These are phyloP conservation scores for Clausena lansium DNA, from an alignment of 345 rosid genomes.

Conservation along the genomic window DNA sequence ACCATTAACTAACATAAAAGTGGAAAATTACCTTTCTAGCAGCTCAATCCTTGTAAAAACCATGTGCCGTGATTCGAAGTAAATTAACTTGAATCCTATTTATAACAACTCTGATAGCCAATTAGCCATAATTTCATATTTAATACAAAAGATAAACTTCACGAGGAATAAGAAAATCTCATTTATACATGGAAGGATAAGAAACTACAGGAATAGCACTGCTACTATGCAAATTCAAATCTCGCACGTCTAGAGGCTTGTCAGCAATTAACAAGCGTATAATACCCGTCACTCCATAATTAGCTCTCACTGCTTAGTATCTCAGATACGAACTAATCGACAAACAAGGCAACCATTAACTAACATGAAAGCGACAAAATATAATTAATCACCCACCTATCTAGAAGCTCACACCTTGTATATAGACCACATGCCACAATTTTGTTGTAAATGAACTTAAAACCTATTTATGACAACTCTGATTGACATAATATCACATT, in stretches of 20 bases:
- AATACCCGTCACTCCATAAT: neutral
- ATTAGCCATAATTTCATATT: neutral
- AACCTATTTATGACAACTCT: too few species aligned
- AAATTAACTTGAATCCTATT: neutral
- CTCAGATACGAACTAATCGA: too few species aligned
- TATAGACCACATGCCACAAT: neutral
- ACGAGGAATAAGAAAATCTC: neutral
- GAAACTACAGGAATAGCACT: neutral
- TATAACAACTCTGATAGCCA: neutral
- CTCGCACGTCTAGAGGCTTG: too few species aligned
- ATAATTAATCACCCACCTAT: neutral
- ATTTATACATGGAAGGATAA: neutral
- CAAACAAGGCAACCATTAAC: neutral
- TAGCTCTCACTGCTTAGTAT: neutral
- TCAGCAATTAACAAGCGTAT: neutral
- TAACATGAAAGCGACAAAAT: neutral
- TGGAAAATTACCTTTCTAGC: neutral
- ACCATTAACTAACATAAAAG: neutral
- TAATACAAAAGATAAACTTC: constrained; percentile 2
- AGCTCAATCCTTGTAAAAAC: neutral
- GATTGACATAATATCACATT: too few species aligned
- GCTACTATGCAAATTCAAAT: neutral
- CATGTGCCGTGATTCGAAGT: neutral
- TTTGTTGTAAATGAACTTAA: too few species aligned
- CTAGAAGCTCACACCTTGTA: neutral